Base-by-base conservation (phyloP, 1,139 yeast species). In the Debaryomyces singareniensis region DNA sequence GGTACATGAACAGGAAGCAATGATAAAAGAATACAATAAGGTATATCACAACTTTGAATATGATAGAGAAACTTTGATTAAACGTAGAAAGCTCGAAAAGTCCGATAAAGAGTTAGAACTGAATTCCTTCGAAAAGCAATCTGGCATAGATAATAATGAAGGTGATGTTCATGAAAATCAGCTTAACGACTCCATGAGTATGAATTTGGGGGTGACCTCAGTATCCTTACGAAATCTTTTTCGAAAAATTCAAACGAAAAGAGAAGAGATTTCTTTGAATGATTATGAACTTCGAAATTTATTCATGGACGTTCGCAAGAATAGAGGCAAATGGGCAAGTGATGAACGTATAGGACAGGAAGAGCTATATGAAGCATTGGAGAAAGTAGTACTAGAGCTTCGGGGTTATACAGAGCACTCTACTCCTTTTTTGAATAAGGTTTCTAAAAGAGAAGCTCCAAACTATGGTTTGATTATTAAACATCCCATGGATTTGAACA, bases 301-400 rank as follows among this genome's bases (percentile, higher is more conserved):
- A 37, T 80, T 91, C 31, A 76, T 86, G 70, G 98, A 91, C 50
- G 97, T 91, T 9, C 72, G 96, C 29, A 91, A 89, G 45, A 89
- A 89, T 49, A 68, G 97, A 41, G 94, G 97, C 0, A 91, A 93
- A 55, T 93, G 98, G 99, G 95, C 81, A 15, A 85, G 85, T 37
- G 96, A 91, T 50, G 96, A 89, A 36, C 71, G 85, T 38, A 78
- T 91, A 25, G 98, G 98, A 3, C 99, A 93, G 54, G 99, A 93
- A 51, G 99, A 93, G 51, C 67, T 93, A 12, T 93, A 91, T 48
- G 98, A 93, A 44, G 96, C 96, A 0, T 91, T 96, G 45, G 98
- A 93, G 47, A 89, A 86, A 49, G 98, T 91, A 1, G 91, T 89
- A 0, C 61, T 79, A 38, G 98, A 93, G 46, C 62, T 93, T 25